phyloP scores from a whole-genome alignment of 1,284 basidiomycete genomes.

The Cryptococcus sp. region DNA sequence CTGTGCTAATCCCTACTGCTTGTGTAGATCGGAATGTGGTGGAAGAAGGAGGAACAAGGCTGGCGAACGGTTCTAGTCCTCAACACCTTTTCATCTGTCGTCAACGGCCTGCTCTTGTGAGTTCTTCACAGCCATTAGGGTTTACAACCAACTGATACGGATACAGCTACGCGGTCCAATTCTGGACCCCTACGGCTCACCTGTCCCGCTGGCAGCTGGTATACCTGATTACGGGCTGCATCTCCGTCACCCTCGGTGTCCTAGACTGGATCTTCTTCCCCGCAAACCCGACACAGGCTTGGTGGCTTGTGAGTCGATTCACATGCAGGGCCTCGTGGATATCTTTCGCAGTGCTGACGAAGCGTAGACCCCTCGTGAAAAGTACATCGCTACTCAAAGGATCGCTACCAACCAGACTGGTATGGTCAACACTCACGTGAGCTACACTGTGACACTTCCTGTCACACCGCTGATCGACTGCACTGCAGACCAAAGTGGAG shows the following conservation, averaged over 20 bases:
- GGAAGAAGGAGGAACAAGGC: conserved; percentile 26
- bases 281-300: neutral
- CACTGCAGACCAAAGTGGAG: conserved; percentile 30
- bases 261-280: neutral
- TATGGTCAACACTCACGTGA: conserved; percentile 1
- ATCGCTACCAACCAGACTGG: conserved; percentile 25
- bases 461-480: neutral
- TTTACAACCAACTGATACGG: neutral
- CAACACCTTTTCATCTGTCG: conserved; percentile 29
- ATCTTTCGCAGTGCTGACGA: neutral
- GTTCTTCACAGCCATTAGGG: neutral
- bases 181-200: conserved; percentile 6
- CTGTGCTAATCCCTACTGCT: neutral
- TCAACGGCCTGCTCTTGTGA: conserved; percentile 20
- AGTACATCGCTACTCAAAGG: conserved; percentile 5
- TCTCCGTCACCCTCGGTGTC: neutral
- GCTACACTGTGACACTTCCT: neutral
- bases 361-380: conserved; percentile 1
- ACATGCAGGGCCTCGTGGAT: neutral
- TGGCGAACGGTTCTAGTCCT: conserved; percentile 32
- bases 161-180: conserved; percentile 4
- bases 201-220: conserved; percentile 18
- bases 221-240: conserved; percentile 12
- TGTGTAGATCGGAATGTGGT: neutral
- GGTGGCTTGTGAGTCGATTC: conserved; percentile 6